Conservation (phyloP, 352 stramenopile species). For the Phytophthora citricola region DNA sequence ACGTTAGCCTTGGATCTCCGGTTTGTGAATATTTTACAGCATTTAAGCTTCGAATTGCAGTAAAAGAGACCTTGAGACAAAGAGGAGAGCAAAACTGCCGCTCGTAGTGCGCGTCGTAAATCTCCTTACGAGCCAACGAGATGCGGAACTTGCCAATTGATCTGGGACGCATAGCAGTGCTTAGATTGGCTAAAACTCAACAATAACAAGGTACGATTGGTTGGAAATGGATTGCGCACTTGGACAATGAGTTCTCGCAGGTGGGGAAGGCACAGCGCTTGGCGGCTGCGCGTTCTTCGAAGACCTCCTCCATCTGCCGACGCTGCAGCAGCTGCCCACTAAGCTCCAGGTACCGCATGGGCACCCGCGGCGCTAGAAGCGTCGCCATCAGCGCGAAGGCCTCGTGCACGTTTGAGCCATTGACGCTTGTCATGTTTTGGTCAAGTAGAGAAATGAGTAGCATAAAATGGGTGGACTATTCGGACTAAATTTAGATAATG, state of each 20-base stretch:
- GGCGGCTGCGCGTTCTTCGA: constrained; percentile 79
- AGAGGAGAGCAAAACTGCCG: constrained; percentile 82
- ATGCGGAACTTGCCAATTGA: constrained; percentile 74
- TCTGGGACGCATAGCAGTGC: constrained; percentile 28
- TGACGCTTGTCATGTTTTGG: constrained; percentile 33
- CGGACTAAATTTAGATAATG: not conserved
- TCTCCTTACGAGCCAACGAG: constrained; percentile 74
- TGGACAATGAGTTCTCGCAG: constrained; percentile 60
- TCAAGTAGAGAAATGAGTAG: not conserved
- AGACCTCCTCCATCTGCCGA: constrained; percentile 83
- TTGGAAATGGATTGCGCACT: constrained; percentile 40
- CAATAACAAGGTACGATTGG: constrained; percentile 13
- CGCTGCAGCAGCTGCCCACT: constrained; percentile 76
- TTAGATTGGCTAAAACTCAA: constrained; percentile 16
- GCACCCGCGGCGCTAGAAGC: constrained; percentile 69
- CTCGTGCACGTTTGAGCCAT: constrained; percentile 75
- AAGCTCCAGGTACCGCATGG: constrained; percentile 70
- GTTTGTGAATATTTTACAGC: not conserved
- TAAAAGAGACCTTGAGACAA: constrained; percentile 60
- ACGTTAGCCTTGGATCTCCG: not conserved
- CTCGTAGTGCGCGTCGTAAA: constrained; percentile 83
- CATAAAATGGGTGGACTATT: constrained; percentile 9
- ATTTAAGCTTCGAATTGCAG: constrained; percentile 5
- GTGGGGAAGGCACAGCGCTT: constrained; percentile 73
- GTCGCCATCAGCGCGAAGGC: constrained; percentile 84